Conservation (phyloP, 768 basidiomycete genomes). For the Suillus lakei region DNA sequence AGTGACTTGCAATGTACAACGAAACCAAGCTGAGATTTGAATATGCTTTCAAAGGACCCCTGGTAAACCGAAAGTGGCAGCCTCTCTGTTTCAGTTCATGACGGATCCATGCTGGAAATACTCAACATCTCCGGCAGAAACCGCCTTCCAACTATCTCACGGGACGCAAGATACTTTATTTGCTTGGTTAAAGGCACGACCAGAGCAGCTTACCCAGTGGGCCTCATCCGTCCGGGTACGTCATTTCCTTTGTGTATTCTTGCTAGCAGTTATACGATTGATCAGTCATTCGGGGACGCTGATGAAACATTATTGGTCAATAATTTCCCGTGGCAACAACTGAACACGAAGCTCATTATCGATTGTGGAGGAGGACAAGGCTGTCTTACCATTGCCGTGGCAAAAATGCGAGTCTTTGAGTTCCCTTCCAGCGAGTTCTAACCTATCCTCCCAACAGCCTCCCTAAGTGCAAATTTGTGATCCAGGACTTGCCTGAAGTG, state of each 20-base stretch:
- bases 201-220: constrained; percentile 3
- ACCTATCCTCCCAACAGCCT: too few relatives aligned
- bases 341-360: constrained; percentile 42
- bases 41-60: constrained; percentile 23
- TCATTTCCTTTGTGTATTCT: background rate
- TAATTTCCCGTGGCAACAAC: constrained; percentile 45
- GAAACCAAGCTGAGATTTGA: background rate
- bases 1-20: background rate
- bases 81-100: constrained; percentile 16
- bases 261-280: background rate
- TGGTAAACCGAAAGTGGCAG: constrained; percentile 21
- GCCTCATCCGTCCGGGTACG: constrained; percentile 8
- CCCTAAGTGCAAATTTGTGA: too few relatives aligned
- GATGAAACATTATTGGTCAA: constrained; percentile 41
- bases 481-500: too few relatives aligned
- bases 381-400: too few relatives aligned
- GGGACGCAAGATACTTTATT: constrained; percentile 42
- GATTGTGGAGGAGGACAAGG: constrained; percentile 48
- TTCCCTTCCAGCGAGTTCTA: too few relatives aligned
- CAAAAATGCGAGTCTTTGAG: too few relatives aligned
- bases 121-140: constrained; percentile 24
- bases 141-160: constrained; percentile 44
- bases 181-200: constrained; percentile 17
- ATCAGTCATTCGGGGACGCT: constrained; percentile 6
- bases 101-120: constrained; percentile 24